phyloP scores from a whole-genome alignment of 257 asterid genomes.

The Fraxinus anomala region DNA sequence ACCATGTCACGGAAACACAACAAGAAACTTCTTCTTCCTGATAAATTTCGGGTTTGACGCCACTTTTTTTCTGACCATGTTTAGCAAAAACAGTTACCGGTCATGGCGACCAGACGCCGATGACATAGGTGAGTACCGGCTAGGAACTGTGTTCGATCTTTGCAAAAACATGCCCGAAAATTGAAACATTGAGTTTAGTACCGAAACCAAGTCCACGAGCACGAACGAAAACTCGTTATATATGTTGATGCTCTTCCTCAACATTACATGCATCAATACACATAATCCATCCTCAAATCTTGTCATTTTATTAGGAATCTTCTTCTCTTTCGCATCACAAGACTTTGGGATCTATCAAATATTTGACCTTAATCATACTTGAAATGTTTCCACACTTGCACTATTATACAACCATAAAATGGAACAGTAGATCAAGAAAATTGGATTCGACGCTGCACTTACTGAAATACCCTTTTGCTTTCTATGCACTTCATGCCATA shows the following conservation, averaged over 20 bases:
- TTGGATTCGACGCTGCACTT: conserved; percentile 2
- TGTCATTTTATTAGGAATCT: conserved; percentile 17
- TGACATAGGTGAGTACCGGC: conserved; percentile 25
- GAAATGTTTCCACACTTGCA: not conserved
- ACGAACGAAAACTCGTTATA: conserved; percentile 26
- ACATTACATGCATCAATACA: conserved; percentile 32
- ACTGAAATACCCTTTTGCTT: conserved; percentile 26
- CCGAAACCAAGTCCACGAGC: conserved; percentile 28
- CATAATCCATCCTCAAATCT: conserved; percentile 29
- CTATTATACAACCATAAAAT: no score
- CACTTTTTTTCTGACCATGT: not conserved
- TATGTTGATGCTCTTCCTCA: conserved; percentile 34
- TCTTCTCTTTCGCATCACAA: not conserved
- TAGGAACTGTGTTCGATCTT: not conserved
- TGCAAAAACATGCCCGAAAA: conserved; percentile 31
- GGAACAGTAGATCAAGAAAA: not conserved
- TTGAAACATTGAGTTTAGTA: conserved; percentile 26
- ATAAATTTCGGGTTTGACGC: not conserved
- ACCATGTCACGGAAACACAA: not conserved
- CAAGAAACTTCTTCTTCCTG: no score
- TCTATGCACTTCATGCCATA: conserved; percentile 10
- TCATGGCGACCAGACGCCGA: conserved; percentile 26
- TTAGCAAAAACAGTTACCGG: not conserved
- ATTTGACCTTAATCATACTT: not conserved
- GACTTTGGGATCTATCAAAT: not conserved